Conservation (phyloP, 2,329 filamentous ascomycete species). For the Rosellinia necatrix region DNA sequence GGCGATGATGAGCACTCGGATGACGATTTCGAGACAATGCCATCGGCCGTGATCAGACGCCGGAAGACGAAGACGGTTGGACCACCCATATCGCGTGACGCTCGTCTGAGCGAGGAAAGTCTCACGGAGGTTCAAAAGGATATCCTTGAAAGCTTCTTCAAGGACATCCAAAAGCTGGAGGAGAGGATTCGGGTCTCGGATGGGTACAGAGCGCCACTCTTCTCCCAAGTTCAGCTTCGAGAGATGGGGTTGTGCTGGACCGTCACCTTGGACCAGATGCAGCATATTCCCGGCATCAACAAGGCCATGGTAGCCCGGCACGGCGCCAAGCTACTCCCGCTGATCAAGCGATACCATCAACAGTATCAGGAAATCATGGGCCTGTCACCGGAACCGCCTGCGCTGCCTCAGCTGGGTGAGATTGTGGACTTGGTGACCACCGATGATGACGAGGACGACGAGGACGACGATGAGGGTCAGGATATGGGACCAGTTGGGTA, state of each 20-base stretch:
- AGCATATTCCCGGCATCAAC: conserved; percentile 65
- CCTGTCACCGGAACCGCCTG: conserved; percentile 15
- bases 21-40: conserved; percentile 53
- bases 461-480: conserved; percentile 3
- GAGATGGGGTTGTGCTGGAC: conserved; percentile 77
- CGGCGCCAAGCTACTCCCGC: conserved; percentile 63
- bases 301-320: conserved; percentile 64
- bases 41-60: conserved; percentile 39
- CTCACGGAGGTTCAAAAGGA: conserved; percentile 65
- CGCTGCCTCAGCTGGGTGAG: conserved; percentile 23
- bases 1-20: conserved; percentile 46
- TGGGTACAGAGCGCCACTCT: conserved; percentile 62
- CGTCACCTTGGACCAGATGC: conserved; percentile 64
- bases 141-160: conserved; percentile 68
- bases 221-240: conserved; percentile 70
- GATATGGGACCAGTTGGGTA: conserved; percentile 31
- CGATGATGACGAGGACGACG: conserved; percentile 42
- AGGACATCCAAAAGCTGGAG: conserved; percentile 63
- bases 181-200: conserved; percentile 65
- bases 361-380: conserved; percentile 58
- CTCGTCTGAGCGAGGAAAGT: conserved; percentile 52
- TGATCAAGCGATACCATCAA: conserved; percentile 56
- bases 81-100: conserved; percentile 63
- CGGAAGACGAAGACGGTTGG: conserved; percentile 51
- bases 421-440: conserved; percentile 56